Evolutionary conservation across 805 yeast species (phyloP).

Genomic region (Wickerhamiella lipophila): DNA sequence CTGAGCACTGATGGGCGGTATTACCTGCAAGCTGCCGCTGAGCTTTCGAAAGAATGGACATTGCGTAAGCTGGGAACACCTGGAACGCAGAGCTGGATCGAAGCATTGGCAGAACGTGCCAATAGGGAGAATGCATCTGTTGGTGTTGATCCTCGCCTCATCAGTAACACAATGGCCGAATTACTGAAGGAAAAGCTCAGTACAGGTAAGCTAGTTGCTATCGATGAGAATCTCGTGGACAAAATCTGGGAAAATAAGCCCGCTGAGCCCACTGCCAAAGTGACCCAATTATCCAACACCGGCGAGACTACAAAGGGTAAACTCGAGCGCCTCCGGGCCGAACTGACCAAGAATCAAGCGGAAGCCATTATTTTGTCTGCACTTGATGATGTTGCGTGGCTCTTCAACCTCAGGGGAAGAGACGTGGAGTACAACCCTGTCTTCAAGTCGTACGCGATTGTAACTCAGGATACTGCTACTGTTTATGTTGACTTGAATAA

Average conservation of each 20-base stretch:
- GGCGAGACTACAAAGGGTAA: slow-evolving; percentile 58
- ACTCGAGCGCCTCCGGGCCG: slow-evolving; percentile 32
- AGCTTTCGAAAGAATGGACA: slow-evolving; percentile 68
- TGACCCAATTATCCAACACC: slow-evolving; percentile 39
- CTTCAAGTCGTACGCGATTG: slow-evolving; percentile 56
- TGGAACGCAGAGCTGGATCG: slow-evolving; percentile 67
- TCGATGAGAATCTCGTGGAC: slow-evolving; percentile 59
- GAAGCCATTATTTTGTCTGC: slow-evolving; percentile 50
- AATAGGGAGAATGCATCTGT: slow-evolving; percentile 38
- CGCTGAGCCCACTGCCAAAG: slow-evolving; percentile 36
- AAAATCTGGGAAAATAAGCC: slow-evolving; percentile 71
- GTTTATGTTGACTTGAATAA: slow-evolving; percentile 45
- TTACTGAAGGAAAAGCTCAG: slow-evolving; percentile 22
- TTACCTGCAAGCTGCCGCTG: slow-evolving; percentile 77
- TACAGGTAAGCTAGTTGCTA: slow-evolving; percentile 37
- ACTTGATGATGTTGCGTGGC: slow-evolving; percentile 85
- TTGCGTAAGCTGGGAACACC: slow-evolving; percentile 66
- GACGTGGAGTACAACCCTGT: slow-evolving; percentile 83
- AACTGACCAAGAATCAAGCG: slow-evolving; percentile 23
- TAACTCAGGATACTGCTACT: slow-evolving; percentile 31
- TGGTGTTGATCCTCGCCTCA: slow-evolving; percentile 73
- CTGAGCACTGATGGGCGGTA: slow-evolving; percentile 91
- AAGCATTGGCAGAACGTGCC: slow-evolving; percentile 55
- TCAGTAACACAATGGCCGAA: slow-evolving; percentile 36
- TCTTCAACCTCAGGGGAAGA: slow-evolving; percentile 67